Evolutionary conservation across 768 basidiomycete species (phyloP).

Genomic region (Lactarius evosmus): DNA sequence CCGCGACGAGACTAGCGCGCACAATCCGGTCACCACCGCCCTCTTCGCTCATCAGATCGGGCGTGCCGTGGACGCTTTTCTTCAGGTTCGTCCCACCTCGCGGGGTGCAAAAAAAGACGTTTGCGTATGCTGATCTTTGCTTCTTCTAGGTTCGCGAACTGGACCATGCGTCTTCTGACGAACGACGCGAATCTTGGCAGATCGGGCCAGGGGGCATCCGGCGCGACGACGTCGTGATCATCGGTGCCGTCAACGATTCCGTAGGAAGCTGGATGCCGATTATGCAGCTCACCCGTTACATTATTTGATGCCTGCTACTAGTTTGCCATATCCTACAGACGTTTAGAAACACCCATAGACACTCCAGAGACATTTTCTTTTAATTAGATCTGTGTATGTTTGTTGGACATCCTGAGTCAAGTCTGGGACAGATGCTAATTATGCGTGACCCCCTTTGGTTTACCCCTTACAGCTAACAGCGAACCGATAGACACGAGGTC

Average conservation of each 20-base stretch:
- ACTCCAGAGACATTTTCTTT: neutral
- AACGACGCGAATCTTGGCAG: neutral
- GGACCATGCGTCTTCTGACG: neutral
- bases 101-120: neutral
- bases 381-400: neutral
- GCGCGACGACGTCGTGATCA: constrained; percentile 1
- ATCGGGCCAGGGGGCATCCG: neutral
- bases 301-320: neutral
- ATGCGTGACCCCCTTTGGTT: no score
- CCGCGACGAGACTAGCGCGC: constrained; percentile 4
- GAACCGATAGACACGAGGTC: no score
- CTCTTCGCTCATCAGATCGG: neutral
- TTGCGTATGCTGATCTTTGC: neutral
- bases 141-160: neutral
- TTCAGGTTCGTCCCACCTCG: neutral
- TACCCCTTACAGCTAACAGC: no score
- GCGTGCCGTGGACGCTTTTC: neutral
- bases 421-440: neutral
- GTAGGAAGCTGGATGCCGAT: constrained; percentile 5
- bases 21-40: neutral
- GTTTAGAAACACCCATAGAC: neutral
- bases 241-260: constrained; percentile 2
- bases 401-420: neutral
- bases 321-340: neutral
- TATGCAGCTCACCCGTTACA: constrained; percentile 1